Base-by-base conservation (phyloP, 139 green algal genomes). In the Pleodorina starrii region DNA sequence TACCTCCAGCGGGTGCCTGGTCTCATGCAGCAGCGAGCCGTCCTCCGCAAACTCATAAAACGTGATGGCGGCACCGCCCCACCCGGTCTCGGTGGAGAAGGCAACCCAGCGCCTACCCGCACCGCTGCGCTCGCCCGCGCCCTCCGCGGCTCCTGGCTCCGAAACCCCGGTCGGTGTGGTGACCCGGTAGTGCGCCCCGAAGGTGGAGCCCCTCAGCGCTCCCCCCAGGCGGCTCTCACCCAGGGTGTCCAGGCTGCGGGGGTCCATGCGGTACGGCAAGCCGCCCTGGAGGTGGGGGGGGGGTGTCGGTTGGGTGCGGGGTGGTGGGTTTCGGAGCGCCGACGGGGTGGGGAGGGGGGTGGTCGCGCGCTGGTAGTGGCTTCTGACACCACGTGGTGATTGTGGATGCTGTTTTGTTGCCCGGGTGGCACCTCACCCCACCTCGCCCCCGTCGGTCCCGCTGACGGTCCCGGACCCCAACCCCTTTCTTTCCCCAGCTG, bases 161-260 rank as follows among this genome's bases (percentile, higher is more conserved):
- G n/a, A n/a, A n/a, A n/a, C n/a, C n/a, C n/a, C n/a, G n/a, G n/a
- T n/a, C n/a, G n/a, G n/a, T n/a, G n/a, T n/a, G n/a, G n/a, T 36
- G 0, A 95, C 25, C 2, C 89, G 75, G 91, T 94, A 95, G 85
- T 95, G 93, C 54, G 84, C 93, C 7, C 60, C 90, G 50, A 95
- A 85, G 29, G 77, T 76, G 36, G 5, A 71, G 32, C 38, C 78
- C 42, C 21, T 14, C 9, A 95, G 88, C 59, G 90, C 87, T 21
- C 91, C 91, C 10, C 85, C 90, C 66, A 95, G 25, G 19, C 71
- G 59, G 3, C 10, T 91, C 86, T 94, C 93, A 12, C 78, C 91
- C 21, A 91, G 0, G 0, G 93, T 95, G 25, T 88, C 87, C 9
- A 95, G 84, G 1, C 84, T 91, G 19, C 14, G 1, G 5, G 91